Evolutionary conservation across 768 basidiomycete species (phyloP).

Genomic region (Leccinum disarticulatum): DNA sequence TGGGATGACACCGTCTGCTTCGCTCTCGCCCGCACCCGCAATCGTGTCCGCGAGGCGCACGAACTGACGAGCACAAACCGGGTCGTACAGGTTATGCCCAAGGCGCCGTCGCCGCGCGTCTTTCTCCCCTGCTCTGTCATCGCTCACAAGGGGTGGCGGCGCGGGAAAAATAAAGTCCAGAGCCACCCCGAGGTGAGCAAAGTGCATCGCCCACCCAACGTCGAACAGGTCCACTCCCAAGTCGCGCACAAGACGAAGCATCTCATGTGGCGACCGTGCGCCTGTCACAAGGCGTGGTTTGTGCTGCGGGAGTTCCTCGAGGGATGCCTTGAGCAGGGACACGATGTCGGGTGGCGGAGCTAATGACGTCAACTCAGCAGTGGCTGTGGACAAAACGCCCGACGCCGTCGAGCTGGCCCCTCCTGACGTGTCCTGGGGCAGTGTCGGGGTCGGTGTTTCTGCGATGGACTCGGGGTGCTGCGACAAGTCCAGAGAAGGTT

Average conservation of each 20-base stretch:
- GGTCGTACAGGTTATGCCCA: conserved; percentile 74
- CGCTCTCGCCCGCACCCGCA: conserved; percentile 15
- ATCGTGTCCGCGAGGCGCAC: conserved; percentile 45
- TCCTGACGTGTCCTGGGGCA: conserved; percentile 7
- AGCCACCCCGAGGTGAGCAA: conserved; percentile 69
- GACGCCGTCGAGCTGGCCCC: neutral
- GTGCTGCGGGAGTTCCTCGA: conserved; percentile 45
- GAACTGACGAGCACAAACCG: conserved; percentile 61
- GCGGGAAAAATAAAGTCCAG: conserved; percentile 78
- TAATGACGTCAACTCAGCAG: neutral
- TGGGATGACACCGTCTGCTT: neutral
- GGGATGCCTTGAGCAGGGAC: conserved; percentile 58
- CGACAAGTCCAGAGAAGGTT: conserved; percentile 6
- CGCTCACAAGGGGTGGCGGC: conserved; percentile 6
- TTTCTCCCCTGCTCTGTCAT: neutral
- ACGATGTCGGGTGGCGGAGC: conserved; percentile 20
- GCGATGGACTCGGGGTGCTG: conserved; percentile 15
- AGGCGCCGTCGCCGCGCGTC: conserved; percentile 27
- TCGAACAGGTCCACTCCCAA: conserved; percentile 80
- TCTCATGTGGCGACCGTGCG: conserved; percentile 66
- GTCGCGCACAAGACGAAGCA: conserved; percentile 60
- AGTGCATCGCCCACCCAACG: conserved; percentile 64
- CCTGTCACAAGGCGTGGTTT: conserved; percentile 69
- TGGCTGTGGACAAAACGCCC: neutral
- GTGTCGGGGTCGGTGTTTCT: conserved; percentile 11